Conservation (phyloP, 2,329 filamentous ascomycete species). For the Aspergillus sp. region DNA sequence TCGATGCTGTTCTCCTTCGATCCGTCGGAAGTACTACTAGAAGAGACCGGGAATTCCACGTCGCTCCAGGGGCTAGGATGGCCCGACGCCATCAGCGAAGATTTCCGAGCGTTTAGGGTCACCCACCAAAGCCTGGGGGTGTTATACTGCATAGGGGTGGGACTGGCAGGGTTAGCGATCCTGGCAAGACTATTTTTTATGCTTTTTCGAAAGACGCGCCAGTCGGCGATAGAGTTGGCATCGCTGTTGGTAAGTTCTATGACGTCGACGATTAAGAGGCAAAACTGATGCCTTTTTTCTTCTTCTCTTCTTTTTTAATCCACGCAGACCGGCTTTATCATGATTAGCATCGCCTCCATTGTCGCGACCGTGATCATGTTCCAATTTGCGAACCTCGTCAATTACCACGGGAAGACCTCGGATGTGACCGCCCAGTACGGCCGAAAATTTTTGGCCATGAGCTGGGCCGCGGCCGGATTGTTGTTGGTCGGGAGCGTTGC, state of each 20-base stretch:
- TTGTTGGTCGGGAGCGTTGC: conserved; percentile 30
- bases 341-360: conserved; percentile 71
- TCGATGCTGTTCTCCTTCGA: conserved; percentile 59
- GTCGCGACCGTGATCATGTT: conserved; percentile 64
- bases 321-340: conserved; percentile 51
- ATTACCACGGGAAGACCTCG: conserved; percentile 51
- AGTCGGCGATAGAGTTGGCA: conserved; percentile 52
- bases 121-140: conserved; percentile 56
- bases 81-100: conserved; percentile 56
- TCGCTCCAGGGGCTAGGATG: conserved; percentile 56
- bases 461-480: conserved; percentile 55
- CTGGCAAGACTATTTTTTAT: conserved; percentile 47
- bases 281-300: not conserved
- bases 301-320: not conserved
- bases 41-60: conserved; percentile 49
- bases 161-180: conserved; percentile 51
- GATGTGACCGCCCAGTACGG: conserved; percentile 53
- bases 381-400: conserved; percentile 55
- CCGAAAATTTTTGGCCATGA: conserved; percentile 56
- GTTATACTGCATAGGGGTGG: conserved; percentile 60
- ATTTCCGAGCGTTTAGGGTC: conserved; percentile 51
- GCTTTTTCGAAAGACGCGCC: conserved; percentile 45
- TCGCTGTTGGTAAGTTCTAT: conserved; percentile 42
- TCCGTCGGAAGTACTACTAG: conserved; percentile 50
- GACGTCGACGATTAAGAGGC: not conserved